These are phyloP conservation scores for Hymenotorrendiella dingleyae DNA, from an alignment of 2,329 filamentous ascomycete species.

Conservation along the genomic window DNA sequence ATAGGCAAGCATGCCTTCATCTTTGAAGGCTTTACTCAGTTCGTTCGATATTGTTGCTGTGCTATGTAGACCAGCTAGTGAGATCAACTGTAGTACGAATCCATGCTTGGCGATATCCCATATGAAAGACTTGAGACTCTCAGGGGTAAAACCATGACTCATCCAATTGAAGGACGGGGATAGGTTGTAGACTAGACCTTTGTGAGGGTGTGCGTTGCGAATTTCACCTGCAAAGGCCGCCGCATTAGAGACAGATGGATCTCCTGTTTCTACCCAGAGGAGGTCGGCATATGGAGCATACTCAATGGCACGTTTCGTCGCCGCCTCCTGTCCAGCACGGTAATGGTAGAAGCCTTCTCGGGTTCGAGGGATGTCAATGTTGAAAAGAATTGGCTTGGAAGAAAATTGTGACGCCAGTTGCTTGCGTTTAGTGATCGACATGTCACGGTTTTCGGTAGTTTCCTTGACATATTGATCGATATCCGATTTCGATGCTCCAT, in stretches of 20 bases:
- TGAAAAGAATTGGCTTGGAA: constrained; percentile 69
- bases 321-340: constrained; percentile 73
- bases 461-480: constrained; percentile 62
- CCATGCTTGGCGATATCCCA: constrained; percentile 94
- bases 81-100: constrained; percentile 64
- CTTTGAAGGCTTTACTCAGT: constrained; percentile 75
- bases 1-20: constrained; percentile 93
- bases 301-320: constrained; percentile 86
- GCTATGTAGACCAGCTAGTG: constrained; percentile 60
- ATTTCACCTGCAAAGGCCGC: constrained; percentile 72
- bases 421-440: constrained; percentile 74
- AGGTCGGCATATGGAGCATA: constrained; percentile 92
- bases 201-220: constrained; percentile 61
- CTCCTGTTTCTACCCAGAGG: constrained; percentile 93
- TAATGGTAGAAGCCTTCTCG: constrained; percentile 94
- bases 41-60: constrained; percentile 63
- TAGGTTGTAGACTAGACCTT: constrained; percentile 94
- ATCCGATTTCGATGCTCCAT: constrained; percentile 57
- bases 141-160: constrained; percentile 82
- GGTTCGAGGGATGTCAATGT: constrained; percentile 87
- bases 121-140: constrained; percentile 81
- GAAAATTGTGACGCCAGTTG: constrained; percentile 63
- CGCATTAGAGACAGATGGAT: constrained; percentile 76
- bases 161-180: constrained; percentile 99
- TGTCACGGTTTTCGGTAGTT: constrained; percentile 59